Percentiles rank a stretch among this genome's conserved stretches.
Conservation (phyloP, 2,329 filamentous ascomycete species). For the Penicillium corylophilum region DNA sequence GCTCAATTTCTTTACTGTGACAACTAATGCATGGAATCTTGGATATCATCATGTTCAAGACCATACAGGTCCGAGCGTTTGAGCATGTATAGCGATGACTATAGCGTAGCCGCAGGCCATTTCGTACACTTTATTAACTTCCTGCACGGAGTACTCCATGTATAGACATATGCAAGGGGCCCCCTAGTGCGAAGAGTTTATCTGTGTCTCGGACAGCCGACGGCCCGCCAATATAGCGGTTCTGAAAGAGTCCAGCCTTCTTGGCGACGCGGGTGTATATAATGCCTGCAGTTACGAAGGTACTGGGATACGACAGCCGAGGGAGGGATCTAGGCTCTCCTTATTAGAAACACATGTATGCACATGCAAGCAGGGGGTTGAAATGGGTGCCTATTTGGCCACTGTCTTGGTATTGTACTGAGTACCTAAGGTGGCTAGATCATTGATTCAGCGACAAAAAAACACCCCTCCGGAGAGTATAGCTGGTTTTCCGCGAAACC, state of each 20-base stretch:
- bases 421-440: no score
- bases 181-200: not conserved
- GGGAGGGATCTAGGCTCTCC: no score
- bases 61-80: not conserved
- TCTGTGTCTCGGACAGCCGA: not conserved
- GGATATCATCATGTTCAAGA: conserved; percentile 2
- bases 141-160: no score
- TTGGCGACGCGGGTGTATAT: not conserved
- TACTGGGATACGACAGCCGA: not conserved
- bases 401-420: no score
- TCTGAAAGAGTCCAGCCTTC: not conserved
- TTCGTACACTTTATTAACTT: no score
- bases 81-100: not conserved
- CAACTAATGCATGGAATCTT: conserved; percentile 36
- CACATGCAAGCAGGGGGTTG: not conserved
- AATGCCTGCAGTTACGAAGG: not conserved
- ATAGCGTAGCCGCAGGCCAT: no score
- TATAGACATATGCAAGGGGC: not conserved
- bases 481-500: no score
- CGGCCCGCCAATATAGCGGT: not conserved
- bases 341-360: not conserved
- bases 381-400: no score
- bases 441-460: no score
- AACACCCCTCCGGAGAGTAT: no score
- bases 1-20: conserved; percentile 26